Evolutionary conservation across 305 asterid genomes (phyloP).

Genomic region (Fraxinus velutina): DNA sequence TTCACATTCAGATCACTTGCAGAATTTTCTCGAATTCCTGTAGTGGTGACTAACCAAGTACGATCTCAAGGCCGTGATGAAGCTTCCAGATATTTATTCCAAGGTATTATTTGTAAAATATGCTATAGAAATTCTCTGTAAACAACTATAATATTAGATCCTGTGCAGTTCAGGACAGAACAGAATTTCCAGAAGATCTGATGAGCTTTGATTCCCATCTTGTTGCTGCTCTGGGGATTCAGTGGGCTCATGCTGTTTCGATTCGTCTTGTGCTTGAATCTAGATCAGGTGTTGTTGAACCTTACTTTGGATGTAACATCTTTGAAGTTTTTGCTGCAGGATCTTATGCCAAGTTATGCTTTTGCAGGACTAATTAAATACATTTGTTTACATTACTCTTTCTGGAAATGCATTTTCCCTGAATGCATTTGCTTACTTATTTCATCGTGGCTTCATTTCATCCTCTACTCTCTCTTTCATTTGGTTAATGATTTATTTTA

Average conservation of each 20-base stretch:
- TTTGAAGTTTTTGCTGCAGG: slow-evolving; percentile 14
- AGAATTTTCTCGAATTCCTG: slow-evolving; percentile 76
- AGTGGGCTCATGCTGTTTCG: slow-evolving; percentile 90
- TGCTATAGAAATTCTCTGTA: slow-evolving; percentile 17
- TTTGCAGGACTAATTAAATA: background rate
- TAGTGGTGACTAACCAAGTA: slow-evolving; percentile 86
- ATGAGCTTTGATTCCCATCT: slow-evolving; percentile 58
- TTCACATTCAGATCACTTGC: slow-evolving; percentile 64
- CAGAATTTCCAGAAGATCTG: slow-evolving; percentile 34
- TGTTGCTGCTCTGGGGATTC: slow-evolving; percentile 86
- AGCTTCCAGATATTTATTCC: slow-evolving; percentile 55
- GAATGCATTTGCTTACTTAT: background rate
- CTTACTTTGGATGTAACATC: slow-evolving; percentile 10
- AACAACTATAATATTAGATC: slow-evolving; percentile 17
- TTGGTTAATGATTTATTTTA: background rate
- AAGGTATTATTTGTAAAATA: slow-evolving; percentile 43
- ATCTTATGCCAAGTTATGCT: slow-evolving; percentile 9
- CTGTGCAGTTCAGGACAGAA: slow-evolving; percentile 45
- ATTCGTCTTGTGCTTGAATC: slow-evolving; percentile 77
- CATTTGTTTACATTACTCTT: background rate
- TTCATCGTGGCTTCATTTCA: background rate
- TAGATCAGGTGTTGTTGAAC: slow-evolving; percentile 55
- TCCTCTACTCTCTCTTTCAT: background rate
- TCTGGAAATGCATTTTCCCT: background rate
- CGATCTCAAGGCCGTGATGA: slow-evolving; percentile 63